phyloP scores from a whole-genome alignment of 495 filamentous ascomycete species.

The Aspergillus panamensis region DNA sequence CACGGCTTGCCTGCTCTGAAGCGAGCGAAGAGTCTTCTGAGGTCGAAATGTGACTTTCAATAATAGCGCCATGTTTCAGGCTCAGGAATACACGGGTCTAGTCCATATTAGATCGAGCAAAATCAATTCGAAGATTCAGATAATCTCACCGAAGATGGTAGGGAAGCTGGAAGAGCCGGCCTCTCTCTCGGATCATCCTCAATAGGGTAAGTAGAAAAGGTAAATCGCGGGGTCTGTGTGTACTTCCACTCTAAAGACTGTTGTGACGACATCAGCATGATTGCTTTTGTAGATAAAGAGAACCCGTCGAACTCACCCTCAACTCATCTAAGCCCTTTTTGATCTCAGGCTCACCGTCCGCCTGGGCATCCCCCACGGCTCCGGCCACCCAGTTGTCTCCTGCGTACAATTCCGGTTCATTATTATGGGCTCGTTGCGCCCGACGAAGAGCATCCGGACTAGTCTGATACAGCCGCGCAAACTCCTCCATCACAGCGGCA shows the following conservation, averaged over 20 bases:
- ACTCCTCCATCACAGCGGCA: conserved; percentile 35
- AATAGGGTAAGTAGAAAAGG: conserved; percentile 56
- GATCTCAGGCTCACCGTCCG: conserved; percentile 47
- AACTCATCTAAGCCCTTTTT: conserved; percentile 60
- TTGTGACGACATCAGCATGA: background rate
- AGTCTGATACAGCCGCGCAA: conserved; percentile 31
- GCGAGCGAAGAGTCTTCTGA: conserved; percentile 33
- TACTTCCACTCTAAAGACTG: conserved; percentile 76
- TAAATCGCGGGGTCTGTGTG: conserved; percentile 81
- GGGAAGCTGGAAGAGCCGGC: conserved; percentile 41
- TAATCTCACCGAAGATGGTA: conserved; percentile 37
- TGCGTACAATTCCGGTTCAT: conserved; percentile 37
- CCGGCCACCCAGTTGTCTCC: conserved; percentile 43
- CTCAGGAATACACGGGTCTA: conserved; percentile 43
- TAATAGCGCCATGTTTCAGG: conserved; percentile 41
- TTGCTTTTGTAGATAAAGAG: background rate
- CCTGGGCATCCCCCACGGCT: conserved; percentile 47
- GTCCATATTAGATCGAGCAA: background rate
- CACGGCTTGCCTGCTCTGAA: conserved; percentile 33
- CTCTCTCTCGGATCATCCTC: conserved; percentile 54
- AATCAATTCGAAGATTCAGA: background rate
- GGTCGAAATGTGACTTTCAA: conserved; percentile 44
- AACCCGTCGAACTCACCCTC: conserved; percentile 36
- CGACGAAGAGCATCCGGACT: conserved; percentile 32
- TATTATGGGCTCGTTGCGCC: conserved; percentile 33